A percentile compares a stretch with the other conserved stretches of the same genome.
Conservation (phyloP, 192 early-diverging fungal genomes). For the Coemansia guatemalensis region DNA sequence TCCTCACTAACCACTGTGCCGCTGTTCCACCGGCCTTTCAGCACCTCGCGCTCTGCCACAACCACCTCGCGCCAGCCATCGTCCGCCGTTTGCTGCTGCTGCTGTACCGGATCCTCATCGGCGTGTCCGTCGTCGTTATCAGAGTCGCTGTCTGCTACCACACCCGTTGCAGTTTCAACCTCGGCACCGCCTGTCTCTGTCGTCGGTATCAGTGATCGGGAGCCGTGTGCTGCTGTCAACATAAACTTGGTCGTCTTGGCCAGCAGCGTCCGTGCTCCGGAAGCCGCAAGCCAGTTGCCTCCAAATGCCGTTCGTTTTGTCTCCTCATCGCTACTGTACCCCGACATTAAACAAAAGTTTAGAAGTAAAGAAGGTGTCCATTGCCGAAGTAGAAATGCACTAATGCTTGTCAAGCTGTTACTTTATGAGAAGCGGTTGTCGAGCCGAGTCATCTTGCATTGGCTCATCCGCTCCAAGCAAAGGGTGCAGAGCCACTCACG, state of each 20-base stretch:
- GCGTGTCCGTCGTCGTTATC: slow-evolving; percentile 10
- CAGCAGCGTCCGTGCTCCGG: slow-evolving; percentile 30
- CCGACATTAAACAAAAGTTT: no score
- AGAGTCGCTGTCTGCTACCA: slow-evolving; percentile 13
- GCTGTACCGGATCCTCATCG: background rate
- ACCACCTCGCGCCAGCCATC: slow-evolving; percentile 6
- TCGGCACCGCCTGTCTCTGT: background rate
- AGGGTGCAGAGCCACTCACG: no score
- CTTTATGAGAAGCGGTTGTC: no score
- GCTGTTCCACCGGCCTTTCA: slow-evolving; percentile 27
- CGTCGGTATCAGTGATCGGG: slow-evolving; percentile 44
- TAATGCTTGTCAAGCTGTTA: no score
- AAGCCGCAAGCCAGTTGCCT: slow-evolving; percentile 23
- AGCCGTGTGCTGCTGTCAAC: slow-evolving; percentile 48
- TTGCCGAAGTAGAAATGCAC: no score
- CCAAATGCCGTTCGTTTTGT: background rate
- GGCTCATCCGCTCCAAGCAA: no score
- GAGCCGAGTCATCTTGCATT: no score
- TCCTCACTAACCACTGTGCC: slow-evolving; percentile 1
- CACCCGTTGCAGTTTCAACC: slow-evolving; percentile 5
- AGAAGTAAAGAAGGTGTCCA: no score
- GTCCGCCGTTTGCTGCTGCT: background rate
- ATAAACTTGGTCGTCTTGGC: slow-evolving; percentile 48
- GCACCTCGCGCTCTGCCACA: slow-evolving; percentile 39
- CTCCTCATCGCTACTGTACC: background rate